These are phyloP conservation scores for Barnettozyma wickerhamii DNA, from an alignment of 805 yeast species.

Conservation along the genomic window DNA sequence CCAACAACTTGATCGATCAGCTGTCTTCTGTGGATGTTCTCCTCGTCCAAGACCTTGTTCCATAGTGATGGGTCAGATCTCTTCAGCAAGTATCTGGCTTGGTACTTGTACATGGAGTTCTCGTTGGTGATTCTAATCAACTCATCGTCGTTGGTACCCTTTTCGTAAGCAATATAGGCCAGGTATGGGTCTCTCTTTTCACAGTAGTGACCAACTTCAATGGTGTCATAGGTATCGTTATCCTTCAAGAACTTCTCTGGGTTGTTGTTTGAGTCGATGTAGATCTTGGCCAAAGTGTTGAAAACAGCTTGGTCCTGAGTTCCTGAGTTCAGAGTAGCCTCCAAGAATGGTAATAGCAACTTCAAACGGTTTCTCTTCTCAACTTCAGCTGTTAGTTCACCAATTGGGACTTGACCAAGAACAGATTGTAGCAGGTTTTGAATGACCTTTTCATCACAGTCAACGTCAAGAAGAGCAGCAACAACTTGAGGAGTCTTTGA, in stretches of 20 bases:
- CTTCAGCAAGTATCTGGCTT: constrained; percentile 89
- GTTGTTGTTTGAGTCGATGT: constrained; percentile 95
- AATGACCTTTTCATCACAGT: constrained; percentile 89
- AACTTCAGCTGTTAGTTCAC: constrained; percentile 85
- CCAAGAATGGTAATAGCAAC: constrained; percentile 87
- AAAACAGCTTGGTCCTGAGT: constrained; percentile 85
- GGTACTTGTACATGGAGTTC: constrained; percentile 97
- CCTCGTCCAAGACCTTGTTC: constrained; percentile 70
- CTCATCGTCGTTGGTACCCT: constrained; percentile 89
- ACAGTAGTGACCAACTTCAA: constrained; percentile 95
- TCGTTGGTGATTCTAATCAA: constrained; percentile 90
- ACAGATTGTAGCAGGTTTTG: constrained; percentile 78
- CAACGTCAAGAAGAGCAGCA: constrained; percentile 95
- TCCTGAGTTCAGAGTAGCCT: constrained; percentile 79
- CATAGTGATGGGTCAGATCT: constrained; percentile 86
- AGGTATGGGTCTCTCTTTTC: constrained; percentile 98
- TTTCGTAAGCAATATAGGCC: constrained; percentile 96
- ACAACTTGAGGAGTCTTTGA: constrained; percentile 93
- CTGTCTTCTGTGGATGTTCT: constrained; percentile 84
- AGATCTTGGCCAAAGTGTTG: constrained; percentile 95
- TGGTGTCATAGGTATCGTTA: constrained; percentile 85
- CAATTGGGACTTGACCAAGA: constrained; percentile 90
- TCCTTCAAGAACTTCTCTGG: constrained; percentile 96
- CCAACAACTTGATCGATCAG: constrained; percentile 92
- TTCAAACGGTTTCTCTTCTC: constrained; percentile 95